phyloP scores from a whole-genome alignment of 2,329 filamentous ascomycete species.

The Pseudocercospora cruenta region DNA sequence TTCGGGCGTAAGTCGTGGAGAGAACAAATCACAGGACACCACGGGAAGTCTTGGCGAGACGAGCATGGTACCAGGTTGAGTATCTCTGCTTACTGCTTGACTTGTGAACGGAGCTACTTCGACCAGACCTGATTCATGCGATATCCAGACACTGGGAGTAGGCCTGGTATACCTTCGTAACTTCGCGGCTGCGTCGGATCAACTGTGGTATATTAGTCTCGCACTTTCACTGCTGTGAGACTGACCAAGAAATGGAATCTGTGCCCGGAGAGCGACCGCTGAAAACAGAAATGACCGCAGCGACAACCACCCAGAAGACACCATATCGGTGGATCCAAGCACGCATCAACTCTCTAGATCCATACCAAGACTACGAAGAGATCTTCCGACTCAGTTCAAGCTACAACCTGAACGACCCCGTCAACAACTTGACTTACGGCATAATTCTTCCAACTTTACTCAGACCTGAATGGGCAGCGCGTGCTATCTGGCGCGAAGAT shows the following conservation, averaged over 20 bases:
- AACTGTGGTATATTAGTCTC: neutral
- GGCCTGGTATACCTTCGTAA: neutral
- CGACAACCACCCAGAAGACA: neutral
- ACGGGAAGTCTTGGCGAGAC: too few relatives aligned
- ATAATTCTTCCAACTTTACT: slow-evolving; percentile 6
- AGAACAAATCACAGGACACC: too few relatives aligned
- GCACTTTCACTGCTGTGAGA: neutral
- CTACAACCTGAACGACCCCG: slow-evolving; percentile 6
- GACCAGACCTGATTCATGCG: neutral
- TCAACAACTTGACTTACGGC: slow-evolving; percentile 7
- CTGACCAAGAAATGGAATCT: neutral
- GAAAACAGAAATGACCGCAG: neutral
- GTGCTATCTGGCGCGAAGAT: slow-evolving; percentile 11
- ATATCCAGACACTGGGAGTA: neutral
- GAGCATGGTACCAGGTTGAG: too few relatives aligned
- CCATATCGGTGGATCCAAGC: slow-evolving; percentile 10
- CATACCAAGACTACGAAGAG: slow-evolving; percentile 12
- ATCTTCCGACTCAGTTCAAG: neutral
- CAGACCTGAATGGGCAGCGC: slow-evolving; percentile 6
- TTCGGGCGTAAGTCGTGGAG: too few relatives aligned
- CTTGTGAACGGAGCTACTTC: neutral
- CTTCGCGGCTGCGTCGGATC: neutral
- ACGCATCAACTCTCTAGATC: slow-evolving; percentile 7
- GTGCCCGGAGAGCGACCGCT: neutral
- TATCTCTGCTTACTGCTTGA: neutral